Percentiles rank a stretch among this genome's conserved stretches.
Conservation (phyloP, 108 stramenopile genomes). For the Schizochytrium sp. region DNA sequence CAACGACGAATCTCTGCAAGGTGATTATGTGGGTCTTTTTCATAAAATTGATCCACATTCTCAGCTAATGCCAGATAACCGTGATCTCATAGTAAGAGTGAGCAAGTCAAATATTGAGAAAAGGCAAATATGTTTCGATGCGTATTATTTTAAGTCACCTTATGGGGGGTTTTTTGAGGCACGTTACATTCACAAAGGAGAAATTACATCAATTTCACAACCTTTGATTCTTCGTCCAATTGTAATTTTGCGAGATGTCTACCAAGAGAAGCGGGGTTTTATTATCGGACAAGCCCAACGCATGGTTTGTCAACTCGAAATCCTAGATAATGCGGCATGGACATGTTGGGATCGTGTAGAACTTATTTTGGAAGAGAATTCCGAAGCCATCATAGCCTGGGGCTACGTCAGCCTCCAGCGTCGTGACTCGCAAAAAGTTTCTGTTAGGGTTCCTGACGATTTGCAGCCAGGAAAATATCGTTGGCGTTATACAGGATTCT, state of each 20-base stretch:
- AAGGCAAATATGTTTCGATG: neutral
- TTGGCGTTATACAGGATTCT: neutral
- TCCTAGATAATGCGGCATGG: slow-evolving; percentile 5
- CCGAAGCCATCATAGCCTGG: neutral
- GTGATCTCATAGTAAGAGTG: neutral
- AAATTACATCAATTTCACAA: neutral
- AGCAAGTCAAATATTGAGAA: neutral
- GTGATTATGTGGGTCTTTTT: slow-evolving; percentile 46
- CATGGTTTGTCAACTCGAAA: slow-evolving; percentile 4
- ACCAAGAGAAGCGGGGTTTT: neutral
- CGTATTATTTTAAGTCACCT: slow-evolving; percentile 7
- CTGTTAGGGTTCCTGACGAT: neutral
- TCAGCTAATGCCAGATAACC: neutral
- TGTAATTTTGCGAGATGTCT: slow-evolving; percentile 7
- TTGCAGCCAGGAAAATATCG: slow-evolving; percentile 1
- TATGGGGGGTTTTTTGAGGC: slow-evolving; percentile 27
- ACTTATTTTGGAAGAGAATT: neutral
- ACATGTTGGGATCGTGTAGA: slow-evolving; percentile 45
- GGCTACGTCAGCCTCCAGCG: slow-evolving; percentile 38
- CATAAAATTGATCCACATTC: neutral
- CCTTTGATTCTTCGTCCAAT: neutral
- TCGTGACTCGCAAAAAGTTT: neutral
- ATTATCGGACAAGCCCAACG: neutral
- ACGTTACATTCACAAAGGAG: slow-evolving; percentile 18
- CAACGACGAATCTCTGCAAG: neutral